These are phyloP conservation scores for Pyrenophora graminea DNA, from an alignment of 2,329 filamentous ascomycete species.

Conservation along the genomic window DNA sequence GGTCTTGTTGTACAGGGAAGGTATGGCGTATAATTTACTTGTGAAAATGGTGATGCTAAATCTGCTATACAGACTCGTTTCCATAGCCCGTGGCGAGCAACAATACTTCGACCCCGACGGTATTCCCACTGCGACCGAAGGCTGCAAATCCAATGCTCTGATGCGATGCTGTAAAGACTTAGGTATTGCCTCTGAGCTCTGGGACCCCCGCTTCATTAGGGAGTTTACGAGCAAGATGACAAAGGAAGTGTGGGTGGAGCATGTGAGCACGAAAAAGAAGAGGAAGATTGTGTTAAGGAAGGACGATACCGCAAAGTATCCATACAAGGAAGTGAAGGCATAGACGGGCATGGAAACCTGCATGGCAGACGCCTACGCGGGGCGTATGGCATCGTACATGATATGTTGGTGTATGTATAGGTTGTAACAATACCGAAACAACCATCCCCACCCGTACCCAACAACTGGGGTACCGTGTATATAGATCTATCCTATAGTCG, in stretches of 20 bases:
- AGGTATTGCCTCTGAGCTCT: slow-evolving; percentile 90
- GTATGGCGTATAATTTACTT: slow-evolving; percentile 56
- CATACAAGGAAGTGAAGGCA: slow-evolving; percentile 58
- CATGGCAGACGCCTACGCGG: too few relatives aligned
- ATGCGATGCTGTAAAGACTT: slow-evolving; percentile 99
- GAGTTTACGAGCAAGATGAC: slow-evolving; percentile 76
- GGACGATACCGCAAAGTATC: slow-evolving; percentile 72
- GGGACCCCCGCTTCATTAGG: slow-evolving; percentile 91
- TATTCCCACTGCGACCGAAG: slow-evolving; percentile 92
- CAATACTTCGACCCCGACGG: slow-evolving; percentile 88
- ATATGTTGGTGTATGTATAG: background rate
- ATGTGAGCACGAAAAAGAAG: slow-evolving; percentile 83
- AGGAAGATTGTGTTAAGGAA: slow-evolving; percentile 85
- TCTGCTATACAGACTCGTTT: slow-evolving; percentile 73
- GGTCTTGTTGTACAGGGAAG: slow-evolving; percentile 85
- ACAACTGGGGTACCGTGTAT: slow-evolving; percentile 1
- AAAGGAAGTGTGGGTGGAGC: slow-evolving; percentile 87
- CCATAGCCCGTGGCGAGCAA: slow-evolving; percentile 91
- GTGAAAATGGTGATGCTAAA: background rate
- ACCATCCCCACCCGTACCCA: slow-evolving; percentile 1
- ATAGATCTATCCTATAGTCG: slow-evolving; percentile 6
- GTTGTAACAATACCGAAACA: slow-evolving; percentile 3
- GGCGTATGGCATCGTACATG: background rate
- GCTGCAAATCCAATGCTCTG: slow-evolving; percentile 95
- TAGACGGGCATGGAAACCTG: background rate